Conservation (phyloP, 1,284 basidiomycete species). For the Puccinia hordei region DNA sequence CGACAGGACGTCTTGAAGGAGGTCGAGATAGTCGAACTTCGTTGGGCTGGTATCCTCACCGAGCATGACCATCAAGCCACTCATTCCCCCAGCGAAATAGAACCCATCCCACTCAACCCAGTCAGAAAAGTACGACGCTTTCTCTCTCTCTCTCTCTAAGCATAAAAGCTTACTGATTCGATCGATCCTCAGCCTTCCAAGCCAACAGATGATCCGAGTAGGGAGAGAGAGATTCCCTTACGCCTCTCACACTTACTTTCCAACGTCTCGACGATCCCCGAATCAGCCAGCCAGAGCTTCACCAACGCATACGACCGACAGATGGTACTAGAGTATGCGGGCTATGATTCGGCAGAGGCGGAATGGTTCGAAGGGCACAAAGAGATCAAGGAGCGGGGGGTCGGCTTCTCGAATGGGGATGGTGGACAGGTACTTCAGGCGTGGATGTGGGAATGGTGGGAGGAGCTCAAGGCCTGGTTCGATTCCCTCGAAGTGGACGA, state of each 20-base stretch:
- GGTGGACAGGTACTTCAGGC: slow-evolving; percentile 45
- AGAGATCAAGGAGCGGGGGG: slow-evolving; percentile 28
- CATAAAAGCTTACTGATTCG: background rate
- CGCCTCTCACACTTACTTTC: slow-evolving; percentile 44
- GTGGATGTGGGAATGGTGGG: slow-evolving; percentile 50
- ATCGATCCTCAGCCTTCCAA: slow-evolving; percentile 33
- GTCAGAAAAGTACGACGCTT: slow-evolving; percentile 34
- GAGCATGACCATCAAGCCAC: background rate
- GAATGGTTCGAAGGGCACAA: slow-evolving; percentile 49
- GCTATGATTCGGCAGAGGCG: slow-evolving; percentile 47
- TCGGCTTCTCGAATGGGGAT: slow-evolving; percentile 24
- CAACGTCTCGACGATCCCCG: slow-evolving; percentile 45
- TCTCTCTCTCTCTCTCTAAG: background rate
- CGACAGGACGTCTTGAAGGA: slow-evolving; percentile 40
- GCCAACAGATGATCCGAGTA: slow-evolving; percentile 32
- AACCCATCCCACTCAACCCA: slow-evolving; percentile 22
- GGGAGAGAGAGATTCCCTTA: slow-evolving; percentile 32
- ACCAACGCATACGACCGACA: slow-evolving; percentile 30
- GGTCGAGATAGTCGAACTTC: slow-evolving; percentile 17
- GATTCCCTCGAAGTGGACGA: slow-evolving; percentile 14
- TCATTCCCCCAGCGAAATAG: background rate
- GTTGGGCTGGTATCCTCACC: background rate
- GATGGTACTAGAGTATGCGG: slow-evolving; percentile 48
- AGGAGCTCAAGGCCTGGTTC: slow-evolving; percentile 29
- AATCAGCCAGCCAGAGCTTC: slow-evolving; percentile 22